phyloP scores from a whole-genome alignment of 1,139 yeast genomes.

The Geotrichum australiense region DNA sequence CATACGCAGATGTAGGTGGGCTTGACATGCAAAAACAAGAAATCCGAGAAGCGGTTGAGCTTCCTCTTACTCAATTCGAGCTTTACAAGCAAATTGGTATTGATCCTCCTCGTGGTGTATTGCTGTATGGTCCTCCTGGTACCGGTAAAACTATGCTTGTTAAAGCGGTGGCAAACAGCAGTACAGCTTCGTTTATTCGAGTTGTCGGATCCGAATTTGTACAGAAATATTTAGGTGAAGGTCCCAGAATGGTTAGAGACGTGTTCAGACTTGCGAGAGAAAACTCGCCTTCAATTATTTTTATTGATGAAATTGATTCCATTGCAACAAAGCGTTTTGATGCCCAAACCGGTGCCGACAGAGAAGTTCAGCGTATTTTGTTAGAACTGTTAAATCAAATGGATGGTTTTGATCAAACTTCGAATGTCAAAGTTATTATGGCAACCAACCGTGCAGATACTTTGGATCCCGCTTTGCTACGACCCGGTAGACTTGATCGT shows the following conservation, averaged over 20 bases:
- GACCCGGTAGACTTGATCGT: slow-evolving; percentile 98
- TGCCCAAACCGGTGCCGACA: slow-evolving; percentile 98
- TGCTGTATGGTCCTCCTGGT: slow-evolving; percentile 98
- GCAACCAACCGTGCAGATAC: slow-evolving; percentile 99
- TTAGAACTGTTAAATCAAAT: slow-evolving; percentile 94
- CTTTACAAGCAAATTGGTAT: slow-evolving; percentile 96
- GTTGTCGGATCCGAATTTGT: slow-evolving; percentile 98
- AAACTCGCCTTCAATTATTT: slow-evolving; percentile 92
- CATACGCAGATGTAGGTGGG: slow-evolving; percentile 95
- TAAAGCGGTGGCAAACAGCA: slow-evolving; percentile 95
- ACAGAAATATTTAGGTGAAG: slow-evolving; percentile 97
- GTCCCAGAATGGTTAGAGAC: slow-evolving; percentile 99
- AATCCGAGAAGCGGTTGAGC: slow-evolving; percentile 95
- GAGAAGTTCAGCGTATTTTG: slow-evolving; percentile 97
- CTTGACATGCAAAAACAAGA: slow-evolving; percentile 99
- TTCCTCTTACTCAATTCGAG: slow-evolving; percentile 94
- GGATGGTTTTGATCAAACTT: slow-evolving; percentile 97
- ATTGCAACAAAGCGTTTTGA: slow-evolving; percentile 98
- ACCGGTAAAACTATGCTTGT: slow-evolving; percentile 99
- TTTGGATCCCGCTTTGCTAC: slow-evolving; percentile 90
- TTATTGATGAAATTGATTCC: slow-evolving; percentile 97
- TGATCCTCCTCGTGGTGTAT: slow-evolving; percentile 97
- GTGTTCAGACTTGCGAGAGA: slow-evolving; percentile 96
- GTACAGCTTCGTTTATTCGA: slow-evolving; percentile 93
- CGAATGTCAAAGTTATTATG: slow-evolving; percentile 96